Evolutionary conservation across 2,329 filamentous ascomycete species (phyloP).

Genomic region (Aspergillus piperis): DNA sequence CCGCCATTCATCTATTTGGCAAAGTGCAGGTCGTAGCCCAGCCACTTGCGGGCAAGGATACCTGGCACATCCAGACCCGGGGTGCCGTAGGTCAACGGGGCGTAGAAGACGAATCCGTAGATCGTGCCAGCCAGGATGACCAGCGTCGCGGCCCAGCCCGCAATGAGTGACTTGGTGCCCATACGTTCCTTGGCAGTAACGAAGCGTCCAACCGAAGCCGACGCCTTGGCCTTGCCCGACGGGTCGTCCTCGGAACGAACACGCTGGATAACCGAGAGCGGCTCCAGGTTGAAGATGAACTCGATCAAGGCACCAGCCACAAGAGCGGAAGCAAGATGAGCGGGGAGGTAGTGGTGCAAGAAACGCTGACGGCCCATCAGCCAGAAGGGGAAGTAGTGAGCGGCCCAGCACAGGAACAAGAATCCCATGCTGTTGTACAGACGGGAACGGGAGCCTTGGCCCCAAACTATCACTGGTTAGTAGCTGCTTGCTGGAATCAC

Average conservation of each 20-base stretch:
- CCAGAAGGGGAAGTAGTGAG: slow-evolving; percentile 96
- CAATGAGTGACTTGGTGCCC: slow-evolving; percentile 72
- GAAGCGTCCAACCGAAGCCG: slow-evolving; percentile 54
- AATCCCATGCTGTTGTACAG: slow-evolving; percentile 98
- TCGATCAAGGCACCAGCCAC: slow-evolving; percentile 90
- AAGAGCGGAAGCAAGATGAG: slow-evolving; percentile 85
- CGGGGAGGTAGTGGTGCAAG: slow-evolving; percentile 94
- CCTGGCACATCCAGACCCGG: slow-evolving; percentile 79
- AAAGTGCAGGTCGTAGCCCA: slow-evolving; percentile 97
- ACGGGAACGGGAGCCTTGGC: slow-evolving; percentile 78
- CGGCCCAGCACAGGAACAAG: slow-evolving; percentile 97
- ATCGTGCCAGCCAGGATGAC: slow-evolving; percentile 69
- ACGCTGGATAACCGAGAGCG: slow-evolving; percentile 44
- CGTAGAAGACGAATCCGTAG: slow-evolving; percentile 88
- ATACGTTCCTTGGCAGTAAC: slow-evolving; percentile 80
- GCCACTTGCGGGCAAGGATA: slow-evolving; percentile 85
- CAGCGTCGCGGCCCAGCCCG: slow-evolving; percentile 74
- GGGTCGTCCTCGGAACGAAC: slow-evolving; percentile 50
- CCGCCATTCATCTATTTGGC: slow-evolving; percentile 70
- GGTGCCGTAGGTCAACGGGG: slow-evolving; percentile 92
- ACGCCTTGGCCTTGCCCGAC: slow-evolving; percentile 44
- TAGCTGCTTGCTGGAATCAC: neutral
- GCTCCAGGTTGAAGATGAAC: slow-evolving; percentile 92
- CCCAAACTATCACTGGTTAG: slow-evolving; percentile 41
- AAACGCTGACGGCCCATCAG: slow-evolving; percentile 98